These are phyloP conservation scores for Aspergillus viridinutans DNA, from an alignment of 2,329 filamentous ascomycete genomes.

Conservation along the genomic window DNA sequence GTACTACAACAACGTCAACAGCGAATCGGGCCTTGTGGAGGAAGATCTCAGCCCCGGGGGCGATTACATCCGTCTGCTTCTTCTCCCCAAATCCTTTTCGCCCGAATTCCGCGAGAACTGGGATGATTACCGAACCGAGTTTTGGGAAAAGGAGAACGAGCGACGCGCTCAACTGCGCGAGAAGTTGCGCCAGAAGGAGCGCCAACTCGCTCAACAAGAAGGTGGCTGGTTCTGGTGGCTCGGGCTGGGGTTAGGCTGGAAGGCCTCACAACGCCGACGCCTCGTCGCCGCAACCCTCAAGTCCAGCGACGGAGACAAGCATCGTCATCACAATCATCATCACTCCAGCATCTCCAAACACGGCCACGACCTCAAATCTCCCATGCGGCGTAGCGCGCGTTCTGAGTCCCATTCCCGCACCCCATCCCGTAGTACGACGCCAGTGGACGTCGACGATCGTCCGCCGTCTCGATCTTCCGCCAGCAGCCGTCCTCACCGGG, in stretches of 20 bases:
- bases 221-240: constrained; percentile 84
- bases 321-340: constrained; percentile 27
- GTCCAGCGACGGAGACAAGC: constrained; percentile 26
- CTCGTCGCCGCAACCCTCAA: constrained; percentile 25
- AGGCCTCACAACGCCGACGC: constrained; percentile 28
- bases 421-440: constrained; percentile 41
- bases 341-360: constrained; percentile 26
- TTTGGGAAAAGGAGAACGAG: constrained; percentile 97
- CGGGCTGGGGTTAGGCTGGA: constrained; percentile 62
- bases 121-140: constrained; percentile 90
- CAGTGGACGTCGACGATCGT: constrained; percentile 35
- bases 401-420: constrained; percentile 41
- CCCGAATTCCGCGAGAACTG: constrained; percentile 94
- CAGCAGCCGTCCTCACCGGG: constrained; percentile 30
- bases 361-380: constrained; percentile 26
- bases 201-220: constrained; percentile 62
- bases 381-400: constrained; percentile 29
- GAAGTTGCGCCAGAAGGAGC: constrained; percentile 65
- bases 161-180: constrained; percentile 68
- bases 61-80: constrained; percentile 83
- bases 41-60: constrained; percentile 88
- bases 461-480: constrained; percentile 30
- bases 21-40: constrained; percentile 63
- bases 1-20: constrained; percentile 55
- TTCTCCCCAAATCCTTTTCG: constrained; percentile 92